phyloP scores from a whole-genome alignment of 495 filamentous ascomycete genomes.

The Podospora sp. region DNA sequence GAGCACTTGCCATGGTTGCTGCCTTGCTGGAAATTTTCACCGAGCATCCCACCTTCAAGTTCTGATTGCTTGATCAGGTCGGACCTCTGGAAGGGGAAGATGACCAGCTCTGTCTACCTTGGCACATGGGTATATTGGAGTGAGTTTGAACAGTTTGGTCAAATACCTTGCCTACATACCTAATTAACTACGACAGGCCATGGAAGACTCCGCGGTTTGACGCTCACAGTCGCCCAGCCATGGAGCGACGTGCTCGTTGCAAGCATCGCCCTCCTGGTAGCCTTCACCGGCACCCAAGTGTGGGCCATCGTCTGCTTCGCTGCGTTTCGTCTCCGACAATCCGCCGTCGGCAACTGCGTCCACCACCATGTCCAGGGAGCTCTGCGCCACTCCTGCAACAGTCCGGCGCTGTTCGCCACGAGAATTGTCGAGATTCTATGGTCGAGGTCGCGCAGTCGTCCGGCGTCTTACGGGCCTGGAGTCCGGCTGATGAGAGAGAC shows the following conservation, averaged over 20 bases:
- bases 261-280: neutral
- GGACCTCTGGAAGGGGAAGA: neutral
- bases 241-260: constrained; percentile 9
- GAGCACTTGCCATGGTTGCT: too few species aligned
- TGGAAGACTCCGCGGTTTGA: neutral
- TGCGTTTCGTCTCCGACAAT: neutral
- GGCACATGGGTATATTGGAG: neutral
- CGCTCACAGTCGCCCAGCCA: neutral
- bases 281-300: neutral
- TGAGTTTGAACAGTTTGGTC: too few species aligned
- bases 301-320: constrained; percentile 7
- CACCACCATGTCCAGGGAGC: constrained; percentile 2
- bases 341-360: neutral
- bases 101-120: neutral
- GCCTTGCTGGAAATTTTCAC: too few species aligned
- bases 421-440: neutral
- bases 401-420: neutral
- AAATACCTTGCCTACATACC: too few species aligned
- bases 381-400: neutral
- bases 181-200: neutral
- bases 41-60: too few species aligned
- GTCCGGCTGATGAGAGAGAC: neutral
- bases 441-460: neutral
- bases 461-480: neutral
- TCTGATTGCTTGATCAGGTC: neutral